Evolutionary conservation across 352 stramenopile genomes (phyloP), one percentile per base, ranked within the genome.

Genomic region (Phytophthora nicotianae): DNA sequence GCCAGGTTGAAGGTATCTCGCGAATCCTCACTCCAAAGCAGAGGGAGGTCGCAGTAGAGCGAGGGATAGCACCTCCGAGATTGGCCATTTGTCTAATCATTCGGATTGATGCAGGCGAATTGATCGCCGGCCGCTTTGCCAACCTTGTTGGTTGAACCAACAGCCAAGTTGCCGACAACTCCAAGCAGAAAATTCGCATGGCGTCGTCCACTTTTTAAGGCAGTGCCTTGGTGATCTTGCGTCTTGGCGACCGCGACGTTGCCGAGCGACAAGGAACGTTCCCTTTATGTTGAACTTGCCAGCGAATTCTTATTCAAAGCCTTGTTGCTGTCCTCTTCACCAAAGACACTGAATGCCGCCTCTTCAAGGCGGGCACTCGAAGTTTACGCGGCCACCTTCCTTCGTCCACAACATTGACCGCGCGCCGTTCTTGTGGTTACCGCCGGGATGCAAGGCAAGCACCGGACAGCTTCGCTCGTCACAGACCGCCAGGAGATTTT

Each of bases 401-500:
- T 41, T 41, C 38, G 19, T 20, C 41, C 42, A 51, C 42, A 23
- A 45, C 40, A 51, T 43, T 26, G 26, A 27, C 42, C 21, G 21
- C 40, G 20, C 24, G 14, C 20, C 50, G 19, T 63, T 63, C 56
- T 63, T 63, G 45, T 63, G 56, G 55, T 35, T 20, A 43, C 21
- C 26, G 29, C 46, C n/a, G 19, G 16, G 40, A 27, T 16, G 32
- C 32, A 50, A 16, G n/a, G 51, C 29, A 35, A 35, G 29, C 51
- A 50, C 51, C 38, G 50, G 23, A 58, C 26, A 49, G 13, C 19
- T 50, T 58, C n/a, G 40, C 27, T 32, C 55, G 40, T 43, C 45
- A 38, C 27, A 3, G 16, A 2, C 8, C 7, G 32, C 59, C 60
- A 63, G 19, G 53, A 63, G 52, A 68, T 63, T 68, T 58, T 64